Evolutionary conservation across 2,329 filamentous ascomycete genomes (phyloP), one percentile per base, ranked within the genome.

Genomic region (Calonectria multiphialidica): DNA sequence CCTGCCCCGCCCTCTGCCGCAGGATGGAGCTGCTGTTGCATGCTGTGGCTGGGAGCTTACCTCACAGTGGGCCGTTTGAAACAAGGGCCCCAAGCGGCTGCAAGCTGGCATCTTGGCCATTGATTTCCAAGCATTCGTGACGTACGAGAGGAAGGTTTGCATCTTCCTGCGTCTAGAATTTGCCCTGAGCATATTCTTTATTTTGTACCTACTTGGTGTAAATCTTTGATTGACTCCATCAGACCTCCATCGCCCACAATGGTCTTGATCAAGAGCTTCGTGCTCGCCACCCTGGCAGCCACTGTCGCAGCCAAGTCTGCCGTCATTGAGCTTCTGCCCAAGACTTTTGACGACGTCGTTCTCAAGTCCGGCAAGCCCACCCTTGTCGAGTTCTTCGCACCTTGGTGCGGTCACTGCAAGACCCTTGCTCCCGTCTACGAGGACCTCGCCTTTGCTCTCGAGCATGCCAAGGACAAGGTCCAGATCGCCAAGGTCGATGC

Each of bases 371-470:
- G 95, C 85, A 98, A 98, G 88, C 96, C 97, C 50, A 96, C 97
- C 0, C 92, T 99, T 30, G 95, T 98, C 79, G 96, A 98, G 85
- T 99, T 99, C 90, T 98, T 98, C 82, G 97, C 97, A 40, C 96
- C 96, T 28, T 99, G 97, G 97, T 99, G 97, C 82, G 97, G 97
- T 37, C 97, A 99, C 90, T 99, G 97, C 95, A 98, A 98, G 91
- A 98, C 88, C 81, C 93, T 99, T 40, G 97, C 97, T 18, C 97
- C 97, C 62, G 88, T 97, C 72, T 99, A 97, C 85, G 97, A 99
- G 84, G 94, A 99, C 83, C 92, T 99, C 50, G 97, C 92, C 57
- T 84, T 88, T 62, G 87, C 88, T 49, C 98, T 96, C 84, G 92
- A 93, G 76, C 92, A 90, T 80, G 92, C 92, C 76, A 90, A 90